Evolutionary conservation across 768 basidiomycete species (phyloP), one percentile per base, ranked within the genome.

Genomic region (Trametes maxima): DNA sequence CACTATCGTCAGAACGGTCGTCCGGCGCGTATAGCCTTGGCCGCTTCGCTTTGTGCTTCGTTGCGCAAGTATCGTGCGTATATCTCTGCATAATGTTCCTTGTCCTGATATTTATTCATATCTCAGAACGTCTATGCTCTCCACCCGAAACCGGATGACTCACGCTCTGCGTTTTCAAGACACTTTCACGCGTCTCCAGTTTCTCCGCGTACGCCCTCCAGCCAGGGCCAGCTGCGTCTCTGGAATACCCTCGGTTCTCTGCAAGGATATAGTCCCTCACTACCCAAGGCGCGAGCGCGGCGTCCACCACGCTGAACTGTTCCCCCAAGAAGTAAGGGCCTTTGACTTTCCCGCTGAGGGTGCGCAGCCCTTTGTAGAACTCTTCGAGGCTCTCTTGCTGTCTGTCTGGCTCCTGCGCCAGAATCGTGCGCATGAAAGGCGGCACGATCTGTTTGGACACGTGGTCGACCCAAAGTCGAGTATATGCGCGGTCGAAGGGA

Each of bases 251-350:
- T 28, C 85, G 72, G 64, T 85, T 73, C 65, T 85, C 79, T 22
- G 70, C 69, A 21, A 85, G 46, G 46, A 85, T 72, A 65, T 80
- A 81, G 55, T 85, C 80, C 60, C 80, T 67, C 19, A 75, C 67
- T 33, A 78, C 73, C 82, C 85, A 89, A 22, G 87, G 86, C 28
- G 82, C 85, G 22, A 85, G 70, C 1, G 78, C 79, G 35, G 81
- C 70, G 66, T 88, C 87, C 5, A 82, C 82, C 42, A 83, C 68
- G 42, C 79, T 75, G 65, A 85, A 82, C 43, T 82, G 72, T 22
- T 82, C 76, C 17, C 86, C 86, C 24, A 79, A 68, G 70, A 85
- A 88, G 67, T 80, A 87, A 13, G 84, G 84, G 5, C 81, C 85
- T 64, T 72, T 76, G 54, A 74, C 70, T 60, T 77, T 64, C 37